Percentiles rank a stretch among this genome's conserved stretches.
Conservation (phyloP, 495 filamentous ascomycete species). For the Penicillium mononematosum region DNA sequence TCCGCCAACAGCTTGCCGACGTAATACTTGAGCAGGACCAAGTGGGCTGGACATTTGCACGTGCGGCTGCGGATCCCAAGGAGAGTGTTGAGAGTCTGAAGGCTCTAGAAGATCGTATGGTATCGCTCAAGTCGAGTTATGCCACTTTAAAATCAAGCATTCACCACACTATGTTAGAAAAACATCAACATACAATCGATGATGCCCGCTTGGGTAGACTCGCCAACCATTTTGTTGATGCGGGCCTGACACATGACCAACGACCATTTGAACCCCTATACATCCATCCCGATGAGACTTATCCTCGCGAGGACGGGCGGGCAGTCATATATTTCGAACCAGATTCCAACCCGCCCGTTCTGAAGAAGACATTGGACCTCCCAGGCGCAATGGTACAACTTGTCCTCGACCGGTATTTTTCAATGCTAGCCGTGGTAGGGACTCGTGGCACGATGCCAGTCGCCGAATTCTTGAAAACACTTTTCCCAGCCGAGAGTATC, state of each 20-base stretch:
- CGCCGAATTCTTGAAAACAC: slow-evolving; percentile 22
- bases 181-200: slow-evolving; percentile 20
- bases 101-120: slow-evolving; percentile 25
- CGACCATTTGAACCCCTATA: slow-evolving; percentile 58
- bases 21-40: slow-evolving; percentile 30
- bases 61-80: slow-evolving; percentile 32
- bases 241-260: slow-evolving; percentile 60
- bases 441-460: slow-evolving; percentile 23
- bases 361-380: slow-evolving; percentile 20
- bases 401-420: slow-evolving; percentile 25
- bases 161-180: slow-evolving; percentile 22
- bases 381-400: slow-evolving; percentile 7
- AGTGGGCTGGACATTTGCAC: slow-evolving; percentile 29
- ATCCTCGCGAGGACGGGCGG: slow-evolving; percentile 36
- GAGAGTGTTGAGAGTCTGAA: slow-evolving; percentile 34
- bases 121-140: slow-evolving; percentile 7
- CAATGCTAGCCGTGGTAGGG: slow-evolving; percentile 25
- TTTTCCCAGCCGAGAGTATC: slow-evolving; percentile 28
- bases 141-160: slow-evolving; percentile 12
- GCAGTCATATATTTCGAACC: slow-evolving; percentile 42
- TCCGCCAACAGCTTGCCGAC: slow-evolving; percentile 28
- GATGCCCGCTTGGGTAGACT: slow-evolving; percentile 22
- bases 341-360: slow-evolving; percentile 22
- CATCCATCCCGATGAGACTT: slow-evolving; percentile 55
- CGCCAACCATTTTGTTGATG: slow-evolving; percentile 36